phyloP scores from a whole-genome alignment of 2,329 filamentous ascomycete species.

The Venturia asperata region DNA sequence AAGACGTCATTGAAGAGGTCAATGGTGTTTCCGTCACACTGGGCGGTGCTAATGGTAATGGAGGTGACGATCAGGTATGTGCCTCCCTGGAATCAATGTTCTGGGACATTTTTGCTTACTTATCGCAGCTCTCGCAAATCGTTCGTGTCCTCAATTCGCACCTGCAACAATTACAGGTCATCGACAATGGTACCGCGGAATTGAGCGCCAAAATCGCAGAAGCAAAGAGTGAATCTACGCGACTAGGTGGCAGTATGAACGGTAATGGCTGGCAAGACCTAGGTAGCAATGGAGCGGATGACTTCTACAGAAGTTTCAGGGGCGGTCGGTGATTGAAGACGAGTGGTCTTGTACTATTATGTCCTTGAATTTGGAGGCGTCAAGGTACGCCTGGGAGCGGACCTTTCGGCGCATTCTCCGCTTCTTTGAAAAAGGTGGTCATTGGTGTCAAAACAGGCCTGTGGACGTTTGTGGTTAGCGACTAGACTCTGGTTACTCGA shows the following conservation, averaged over 20 bases:
- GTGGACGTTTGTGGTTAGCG: not conserved
- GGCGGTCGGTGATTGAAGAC: slow-evolving; percentile 12
- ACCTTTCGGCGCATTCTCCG: not conserved
- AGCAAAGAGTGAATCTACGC: slow-evolving; percentile 70
- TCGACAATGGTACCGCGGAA: slow-evolving; percentile 75
- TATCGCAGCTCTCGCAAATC: slow-evolving; percentile 74
- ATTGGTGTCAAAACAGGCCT: not conserved
- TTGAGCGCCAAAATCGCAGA: slow-evolving; percentile 75
- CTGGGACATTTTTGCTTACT: slow-evolving; percentile 21
- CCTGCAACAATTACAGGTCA: slow-evolving; percentile 84
- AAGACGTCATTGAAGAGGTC: slow-evolving; percentile 97
- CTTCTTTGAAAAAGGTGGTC: not conserved
- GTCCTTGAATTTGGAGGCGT: not conserved
- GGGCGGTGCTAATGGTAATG: slow-evolving; percentile 66
- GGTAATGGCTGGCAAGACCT: slow-evolving; percentile 39
- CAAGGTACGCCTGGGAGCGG: not conserved
- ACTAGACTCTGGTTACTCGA: not conserved
- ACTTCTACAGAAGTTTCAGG: slow-evolving; percentile 47
- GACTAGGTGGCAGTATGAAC: slow-evolving; percentile 38
- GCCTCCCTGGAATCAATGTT: slow-evolving; percentile 19
- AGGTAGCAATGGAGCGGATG: slow-evolving; percentile 69
- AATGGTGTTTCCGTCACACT: slow-evolving; percentile 85
- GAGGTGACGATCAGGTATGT: slow-evolving; percentile 46
- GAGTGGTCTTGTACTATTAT: not conserved
- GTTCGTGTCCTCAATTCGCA: slow-evolving; percentile 92